Conservation (phyloP, 805 yeast genomes). For the Metschnikowia similis region DNA sequence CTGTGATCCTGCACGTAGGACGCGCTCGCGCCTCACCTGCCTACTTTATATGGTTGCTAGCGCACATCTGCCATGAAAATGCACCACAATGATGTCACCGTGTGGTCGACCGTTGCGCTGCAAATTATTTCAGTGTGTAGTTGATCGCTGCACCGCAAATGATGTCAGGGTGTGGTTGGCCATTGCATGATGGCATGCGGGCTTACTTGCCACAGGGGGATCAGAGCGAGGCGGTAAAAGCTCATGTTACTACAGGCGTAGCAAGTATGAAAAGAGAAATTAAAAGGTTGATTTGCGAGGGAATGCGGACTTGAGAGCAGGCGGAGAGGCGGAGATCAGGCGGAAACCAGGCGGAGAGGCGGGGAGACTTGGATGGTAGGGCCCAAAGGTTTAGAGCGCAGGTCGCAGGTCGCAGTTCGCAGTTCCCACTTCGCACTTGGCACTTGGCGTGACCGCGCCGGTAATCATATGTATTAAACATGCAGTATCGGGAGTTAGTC, state of each 20-base stretch:
- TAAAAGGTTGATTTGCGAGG: too few species aligned
- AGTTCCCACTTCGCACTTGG: neutral
- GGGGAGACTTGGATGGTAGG: too few species aligned
- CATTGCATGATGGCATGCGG: too few species aligned
- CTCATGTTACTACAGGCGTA: too few species aligned
- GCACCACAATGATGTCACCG: slow-evolving; percentile 1
- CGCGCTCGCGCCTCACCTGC: slow-evolving; percentile 2
- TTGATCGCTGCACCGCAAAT: neutral
- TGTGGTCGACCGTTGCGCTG: neutral
- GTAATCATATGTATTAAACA: neutral
- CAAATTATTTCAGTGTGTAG: neutral
- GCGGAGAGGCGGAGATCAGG: too few species aligned
- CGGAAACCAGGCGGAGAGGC: too few species aligned
- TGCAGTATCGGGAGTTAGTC: slow-evolving; percentile 23
- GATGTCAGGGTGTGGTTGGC: too few species aligned
- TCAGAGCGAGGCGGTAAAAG: too few species aligned
- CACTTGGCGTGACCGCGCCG: neutral
- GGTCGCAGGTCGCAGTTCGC: neutral
- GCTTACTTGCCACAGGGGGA: too few species aligned
- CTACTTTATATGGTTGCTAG: neutral
- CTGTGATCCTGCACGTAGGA: neutral
- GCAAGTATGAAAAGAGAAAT: too few species aligned
- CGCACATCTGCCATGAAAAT: neutral
- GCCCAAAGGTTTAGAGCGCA: too few species aligned
- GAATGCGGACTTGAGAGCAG: too few species aligned